phyloP scores from a whole-genome alignment of 148 eudicot species.

The Limonium bicolor region DNA sequence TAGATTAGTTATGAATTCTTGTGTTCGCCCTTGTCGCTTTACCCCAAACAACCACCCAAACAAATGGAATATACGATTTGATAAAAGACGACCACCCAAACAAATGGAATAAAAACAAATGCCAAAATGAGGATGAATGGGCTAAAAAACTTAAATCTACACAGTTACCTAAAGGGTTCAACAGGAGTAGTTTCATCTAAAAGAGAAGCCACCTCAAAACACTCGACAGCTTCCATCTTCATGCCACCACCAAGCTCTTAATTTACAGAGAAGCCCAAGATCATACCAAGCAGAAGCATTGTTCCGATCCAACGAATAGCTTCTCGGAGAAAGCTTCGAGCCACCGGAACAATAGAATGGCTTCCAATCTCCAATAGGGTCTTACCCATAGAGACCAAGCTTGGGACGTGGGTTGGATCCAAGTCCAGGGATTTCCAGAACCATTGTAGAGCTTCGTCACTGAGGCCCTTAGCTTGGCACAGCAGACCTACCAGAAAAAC shows the following conservation, averaged over 20 bases:
- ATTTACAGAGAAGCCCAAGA: constrained; percentile 51
- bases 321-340: constrained; percentile 56
- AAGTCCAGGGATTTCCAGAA: constrained; percentile 56
- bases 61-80: no score
- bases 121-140: no score
- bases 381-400: constrained; percentile 61
- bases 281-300: constrained; percentile 68
- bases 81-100: no score
- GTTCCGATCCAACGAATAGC: constrained; percentile 58
- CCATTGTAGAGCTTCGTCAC: constrained; percentile 46
- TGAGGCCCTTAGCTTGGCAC: constrained; percentile 47
- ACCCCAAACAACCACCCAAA: no score
- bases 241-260: constrained; percentile 28
- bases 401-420: constrained; percentile 76
- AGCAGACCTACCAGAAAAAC: constrained; percentile 36
- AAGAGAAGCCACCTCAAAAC: constrained; percentile 73
- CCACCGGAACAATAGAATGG: constrained; percentile 35
- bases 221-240: constrained; percentile 44
- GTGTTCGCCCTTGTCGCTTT: no score
- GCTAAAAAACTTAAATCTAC: constrained; percentile 42
- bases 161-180: constrained; percentile 80
- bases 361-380: constrained; percentile 26
- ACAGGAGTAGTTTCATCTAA: constrained; percentile 61
- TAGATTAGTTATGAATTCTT: no score
- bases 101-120: no score